Conservation (phyloP, 345 rosid genomes). For the Atalantia buxifolia region DNA sequence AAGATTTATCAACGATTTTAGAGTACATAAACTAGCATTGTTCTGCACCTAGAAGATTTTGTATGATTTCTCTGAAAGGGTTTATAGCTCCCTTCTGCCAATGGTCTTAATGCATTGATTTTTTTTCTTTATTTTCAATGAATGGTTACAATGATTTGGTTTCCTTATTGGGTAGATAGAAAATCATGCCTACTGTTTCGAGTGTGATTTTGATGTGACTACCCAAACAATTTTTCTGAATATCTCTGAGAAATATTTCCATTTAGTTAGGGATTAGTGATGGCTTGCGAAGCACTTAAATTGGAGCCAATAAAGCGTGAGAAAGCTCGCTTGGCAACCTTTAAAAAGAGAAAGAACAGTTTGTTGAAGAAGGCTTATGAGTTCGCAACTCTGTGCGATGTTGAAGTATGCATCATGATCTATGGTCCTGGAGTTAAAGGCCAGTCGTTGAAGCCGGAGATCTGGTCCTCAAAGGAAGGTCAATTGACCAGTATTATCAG, state of each 20-base stretch:
- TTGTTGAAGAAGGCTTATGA: slow-evolving; percentile 14
- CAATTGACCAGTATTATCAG: neutral
- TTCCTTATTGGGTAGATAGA: too few relatives aligned
- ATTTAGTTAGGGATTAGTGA: neutral
- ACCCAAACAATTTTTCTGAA: neutral
- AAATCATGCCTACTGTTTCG: too few relatives aligned
- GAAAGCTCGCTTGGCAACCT: neutral
- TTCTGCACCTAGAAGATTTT: too few relatives aligned
- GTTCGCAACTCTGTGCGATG: slow-evolving; percentile 6
- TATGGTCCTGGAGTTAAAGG: neutral
- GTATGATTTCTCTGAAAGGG: too few relatives aligned
- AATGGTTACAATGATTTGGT: too few relatives aligned
- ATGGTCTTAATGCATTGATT: too few relatives aligned
- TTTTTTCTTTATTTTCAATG: too few relatives aligned
- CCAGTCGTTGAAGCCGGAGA: neutral
- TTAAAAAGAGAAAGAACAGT: slow-evolving; percentile 7
- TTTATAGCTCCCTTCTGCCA: too few relatives aligned
- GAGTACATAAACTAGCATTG: too few relatives aligned
- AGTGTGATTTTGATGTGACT: too few relatives aligned
- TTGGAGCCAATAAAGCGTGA: neutral
- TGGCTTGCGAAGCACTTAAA: neutral
- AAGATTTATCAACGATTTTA: too few relatives aligned
- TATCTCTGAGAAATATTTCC: neutral
- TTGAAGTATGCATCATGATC: slow-evolving; percentile 10
- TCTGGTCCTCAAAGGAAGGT: neutral